Conservation (phyloP, 2,329 filamentous ascomycete species). For the Monosporascus cannonballus region DNA sequence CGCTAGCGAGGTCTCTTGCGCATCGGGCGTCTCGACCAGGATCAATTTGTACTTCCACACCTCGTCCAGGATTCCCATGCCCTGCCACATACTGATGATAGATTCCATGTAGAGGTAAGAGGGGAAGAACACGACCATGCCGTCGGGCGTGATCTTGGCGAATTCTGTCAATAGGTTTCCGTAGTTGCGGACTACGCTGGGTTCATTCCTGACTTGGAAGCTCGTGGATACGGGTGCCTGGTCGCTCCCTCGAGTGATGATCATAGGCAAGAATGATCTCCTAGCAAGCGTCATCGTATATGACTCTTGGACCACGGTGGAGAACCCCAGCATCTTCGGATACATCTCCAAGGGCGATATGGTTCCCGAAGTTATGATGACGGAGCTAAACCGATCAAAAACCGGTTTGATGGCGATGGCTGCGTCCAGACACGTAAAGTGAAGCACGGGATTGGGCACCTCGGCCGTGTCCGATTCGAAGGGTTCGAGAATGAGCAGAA, state of each 20-base stretch:
- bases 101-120: slow-evolving; percentile 99
- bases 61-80: slow-evolving; percentile 94
- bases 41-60: slow-evolving; percentile 99
- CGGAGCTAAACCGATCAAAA: slow-evolving; percentile 94
- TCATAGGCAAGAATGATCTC: slow-evolving; percentile 95
- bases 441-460: slow-evolving; percentile 92
- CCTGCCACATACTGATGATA: slow-evolving; percentile 99
- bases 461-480: slow-evolving; percentile 94
- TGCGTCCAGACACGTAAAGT: slow-evolving; percentile 94
- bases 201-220: slow-evolving; percentile 93
- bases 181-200: slow-evolving; percentile 94
- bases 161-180: slow-evolving; percentile 92
- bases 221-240: slow-evolving; percentile 89
- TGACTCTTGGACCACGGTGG: slow-evolving; percentile 89
- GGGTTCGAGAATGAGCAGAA: slow-evolving; percentile 92
- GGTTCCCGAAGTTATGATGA: slow-evolving; percentile 97
- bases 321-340: slow-evolving; percentile 95
- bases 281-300: slow-evolving; percentile 95
- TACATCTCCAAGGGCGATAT: slow-evolving; percentile 98
- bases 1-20: slow-evolving; percentile 91
- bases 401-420: slow-evolving; percentile 98
- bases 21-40: slow-evolving; percentile 93
- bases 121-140: slow-evolving; percentile 98
- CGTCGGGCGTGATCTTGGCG: slow-evolving; percentile 90
- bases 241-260: slow-evolving; percentile 90